A percentile compares a stretch with the other conserved stretches of the same genome.
Evolutionary conservation across 139 green algal species (phyloP).

Genomic region (Micromonas commoda): DNA sequence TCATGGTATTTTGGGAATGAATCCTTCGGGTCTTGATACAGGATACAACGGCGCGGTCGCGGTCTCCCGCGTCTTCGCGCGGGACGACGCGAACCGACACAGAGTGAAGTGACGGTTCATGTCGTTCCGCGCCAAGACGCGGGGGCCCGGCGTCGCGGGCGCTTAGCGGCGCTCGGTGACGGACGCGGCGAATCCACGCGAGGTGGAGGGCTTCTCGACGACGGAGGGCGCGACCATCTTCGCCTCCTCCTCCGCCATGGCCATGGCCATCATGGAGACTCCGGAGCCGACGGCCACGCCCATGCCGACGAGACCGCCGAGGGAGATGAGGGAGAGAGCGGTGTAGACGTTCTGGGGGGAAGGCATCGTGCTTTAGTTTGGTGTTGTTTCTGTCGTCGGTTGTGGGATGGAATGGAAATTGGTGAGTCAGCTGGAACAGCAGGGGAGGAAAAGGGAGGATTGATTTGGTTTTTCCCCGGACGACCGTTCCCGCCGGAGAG

Average conservation of each 20-base stretch:
- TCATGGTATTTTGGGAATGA: too few relatives aligned
- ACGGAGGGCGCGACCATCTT: slow-evolving; percentile 29
- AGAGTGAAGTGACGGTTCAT: too few relatives aligned
- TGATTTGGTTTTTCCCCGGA: neutral
- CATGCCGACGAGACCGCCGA: slow-evolving; percentile 44
- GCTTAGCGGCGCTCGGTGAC: too few relatives aligned
- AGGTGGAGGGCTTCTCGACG: slow-evolving; percentile 33
- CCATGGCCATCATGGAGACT: slow-evolving; percentile 48
- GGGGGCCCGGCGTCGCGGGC: too few relatives aligned
- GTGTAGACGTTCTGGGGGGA: slow-evolving; percentile 34
- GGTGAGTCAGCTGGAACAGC: neutral
- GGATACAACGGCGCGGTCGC: too few relatives aligned
- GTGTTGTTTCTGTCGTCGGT: neutral
- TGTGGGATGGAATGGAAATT: neutral
- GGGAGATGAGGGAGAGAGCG: slow-evolving; percentile 47
- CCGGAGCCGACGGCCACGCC: slow-evolving; percentile 52
- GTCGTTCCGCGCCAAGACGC: too few relatives aligned
- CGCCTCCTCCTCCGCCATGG: slow-evolving; percentile 40
- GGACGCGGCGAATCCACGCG: slow-evolving; percentile 10
- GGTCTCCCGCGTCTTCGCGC: too few relatives aligned
- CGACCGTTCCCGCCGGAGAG: neutral
- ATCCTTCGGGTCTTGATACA: too few relatives aligned
- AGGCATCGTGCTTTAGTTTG: slow-evolving; percentile 3
- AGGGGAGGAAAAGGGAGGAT: neutral
- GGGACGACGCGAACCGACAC: too few relatives aligned